phyloP scores from a whole-genome alignment of 495 filamentous ascomycete genomes.

The Diplogelasinospora grovesii region DNA sequence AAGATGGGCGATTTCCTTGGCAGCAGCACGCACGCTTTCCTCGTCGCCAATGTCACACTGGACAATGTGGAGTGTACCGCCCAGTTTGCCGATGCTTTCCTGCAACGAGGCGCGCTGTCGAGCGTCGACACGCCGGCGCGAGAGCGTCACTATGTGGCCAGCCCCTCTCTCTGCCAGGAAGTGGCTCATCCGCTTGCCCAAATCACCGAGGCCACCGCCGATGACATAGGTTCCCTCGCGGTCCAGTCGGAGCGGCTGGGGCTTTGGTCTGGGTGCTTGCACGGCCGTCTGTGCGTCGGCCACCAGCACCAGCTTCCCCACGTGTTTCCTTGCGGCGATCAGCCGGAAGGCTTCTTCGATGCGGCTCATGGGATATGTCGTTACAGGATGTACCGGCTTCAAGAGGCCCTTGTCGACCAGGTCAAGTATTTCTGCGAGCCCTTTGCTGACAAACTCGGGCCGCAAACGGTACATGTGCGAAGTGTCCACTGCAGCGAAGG shows the following conservation, averaged over 20 bases:
- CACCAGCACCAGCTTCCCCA: conserved; percentile 19
- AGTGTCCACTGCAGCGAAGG: conserved; percentile 21
- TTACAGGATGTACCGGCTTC: conserved; percentile 38
- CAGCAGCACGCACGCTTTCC: neutral
- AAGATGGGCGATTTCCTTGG: conserved; percentile 17
- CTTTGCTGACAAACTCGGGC: conserved; percentile 6
- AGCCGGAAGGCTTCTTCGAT: conserved; percentile 11
- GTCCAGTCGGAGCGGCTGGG: conserved; percentile 44
- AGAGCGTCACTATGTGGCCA: conserved; percentile 40
- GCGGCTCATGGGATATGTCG: conserved; percentile 26
- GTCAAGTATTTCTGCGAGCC: conserved; percentile 5
- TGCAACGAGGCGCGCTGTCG: neutral
- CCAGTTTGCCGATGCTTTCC: neutral
- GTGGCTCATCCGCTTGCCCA: conserved; percentile 41
- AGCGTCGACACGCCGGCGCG: conserved; percentile 21
- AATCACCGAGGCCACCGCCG: conserved; percentile 47
- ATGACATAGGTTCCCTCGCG: conserved; percentile 45
- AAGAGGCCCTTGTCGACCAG: neutral
- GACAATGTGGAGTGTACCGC: neutral
- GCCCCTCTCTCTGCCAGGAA: conserved; percentile 43
- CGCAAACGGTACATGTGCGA: conserved; percentile 40
- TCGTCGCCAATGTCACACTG: conserved; percentile 3
- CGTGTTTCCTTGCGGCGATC: conserved; percentile 11
- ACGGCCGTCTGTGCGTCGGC: conserved; percentile 19
- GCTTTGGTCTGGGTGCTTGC: conserved; percentile 10